These are phyloP conservation scores for Arxiozyma slooffiae DNA, from an alignment of 1,139 yeast genomes.

Conservation along the genomic window DNA sequence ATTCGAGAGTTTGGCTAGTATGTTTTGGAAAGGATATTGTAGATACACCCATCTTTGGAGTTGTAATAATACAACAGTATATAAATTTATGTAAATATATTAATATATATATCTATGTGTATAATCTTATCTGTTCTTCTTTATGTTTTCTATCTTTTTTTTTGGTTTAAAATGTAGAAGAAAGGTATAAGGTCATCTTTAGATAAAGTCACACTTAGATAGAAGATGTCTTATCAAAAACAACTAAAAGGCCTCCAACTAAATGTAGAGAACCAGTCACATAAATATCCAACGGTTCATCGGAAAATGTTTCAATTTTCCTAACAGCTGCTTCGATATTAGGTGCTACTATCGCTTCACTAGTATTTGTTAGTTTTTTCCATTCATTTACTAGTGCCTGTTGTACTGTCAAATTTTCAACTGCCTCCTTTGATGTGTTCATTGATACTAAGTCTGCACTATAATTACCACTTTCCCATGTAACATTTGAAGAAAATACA, in stretches of 20 bases:
- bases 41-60: constrained; percentile 41
- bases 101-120: not conserved
- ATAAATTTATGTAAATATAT: not conserved
- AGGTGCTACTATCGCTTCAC: constrained; percentile 48
- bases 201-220: constrained; percentile 6
- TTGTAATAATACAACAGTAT: constrained; percentile 8
- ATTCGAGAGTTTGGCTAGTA: constrained; percentile 46
- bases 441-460: constrained; percentile 76
- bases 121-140: not conserved
- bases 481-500: constrained; percentile 81
- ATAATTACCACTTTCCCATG: constrained; percentile 77
- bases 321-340: constrained; percentile 71
- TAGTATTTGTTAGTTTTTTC: constrained; percentile 42
- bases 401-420: constrained; percentile 76
- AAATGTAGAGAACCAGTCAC: constrained; percentile 91
- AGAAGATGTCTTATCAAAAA: constrained; percentile 40
- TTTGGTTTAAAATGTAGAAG: not conserved
- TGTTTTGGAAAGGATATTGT: constrained; percentile 63
- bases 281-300: constrained; percentile 53
- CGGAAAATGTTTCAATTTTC: constrained; percentile 33
- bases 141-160: not conserved
- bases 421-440: constrained; percentile 68
- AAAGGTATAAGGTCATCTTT: not conserved
- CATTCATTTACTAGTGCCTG: constrained; percentile 62
- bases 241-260: constrained; percentile 89